Percentiles rank a stretch among this genome's conserved stretches.
Evolutionary conservation across 768 basidiomycete genomes (phyloP).

Genomic region (Inosperma sp.): DNA sequence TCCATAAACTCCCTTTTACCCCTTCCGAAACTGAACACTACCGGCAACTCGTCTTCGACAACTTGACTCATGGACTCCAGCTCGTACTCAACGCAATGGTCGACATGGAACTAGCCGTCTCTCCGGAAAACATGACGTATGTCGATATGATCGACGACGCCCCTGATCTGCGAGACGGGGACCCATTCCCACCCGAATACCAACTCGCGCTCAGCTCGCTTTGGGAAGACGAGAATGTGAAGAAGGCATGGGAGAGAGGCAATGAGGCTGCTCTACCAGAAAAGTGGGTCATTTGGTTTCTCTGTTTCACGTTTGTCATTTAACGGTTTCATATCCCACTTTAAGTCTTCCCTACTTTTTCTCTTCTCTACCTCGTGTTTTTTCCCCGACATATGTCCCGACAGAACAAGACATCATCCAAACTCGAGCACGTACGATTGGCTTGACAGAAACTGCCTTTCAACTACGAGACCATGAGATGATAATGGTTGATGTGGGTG

Average conservation of each 20-base stretch:
- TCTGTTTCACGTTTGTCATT: slow-evolving; percentile 3
- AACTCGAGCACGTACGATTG: slow-evolving; percentile 82
- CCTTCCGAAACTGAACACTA: slow-evolving; percentile 80
- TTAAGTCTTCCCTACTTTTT: slow-evolving; percentile 73
- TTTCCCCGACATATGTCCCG: slow-evolving; percentile 66
- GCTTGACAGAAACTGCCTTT: slow-evolving; percentile 88
- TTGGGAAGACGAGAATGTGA: slow-evolving; percentile 75
- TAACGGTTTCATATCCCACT: background rate
- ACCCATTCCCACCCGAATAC: slow-evolving; percentile 71
- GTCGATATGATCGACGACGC: slow-evolving; percentile 65
- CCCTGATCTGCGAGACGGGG: slow-evolving; percentile 73
- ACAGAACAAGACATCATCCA: slow-evolving; percentile 85
- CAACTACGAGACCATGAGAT: slow-evolving; percentile 73
- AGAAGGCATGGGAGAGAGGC: slow-evolving; percentile 69
- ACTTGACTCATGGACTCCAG: slow-evolving; percentile 81
- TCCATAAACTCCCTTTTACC: slow-evolving; percentile 84
- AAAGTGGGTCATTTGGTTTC: slow-evolving; percentile 47
- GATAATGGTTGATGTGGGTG: slow-evolving; percentile 92
- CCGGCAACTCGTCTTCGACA: slow-evolving; percentile 90
- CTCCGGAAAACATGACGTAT: slow-evolving; percentile 52
- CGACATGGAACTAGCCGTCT: slow-evolving; percentile 76
- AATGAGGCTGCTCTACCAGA: slow-evolving; percentile 92
- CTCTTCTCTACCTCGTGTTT: slow-evolving; percentile 72
- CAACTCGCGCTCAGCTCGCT: slow-evolving; percentile 62
- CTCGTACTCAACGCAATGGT: slow-evolving; percentile 85